Conservation (phyloP, 805 yeast genomes). For the Nakazawaea wyomingensis region DNA sequence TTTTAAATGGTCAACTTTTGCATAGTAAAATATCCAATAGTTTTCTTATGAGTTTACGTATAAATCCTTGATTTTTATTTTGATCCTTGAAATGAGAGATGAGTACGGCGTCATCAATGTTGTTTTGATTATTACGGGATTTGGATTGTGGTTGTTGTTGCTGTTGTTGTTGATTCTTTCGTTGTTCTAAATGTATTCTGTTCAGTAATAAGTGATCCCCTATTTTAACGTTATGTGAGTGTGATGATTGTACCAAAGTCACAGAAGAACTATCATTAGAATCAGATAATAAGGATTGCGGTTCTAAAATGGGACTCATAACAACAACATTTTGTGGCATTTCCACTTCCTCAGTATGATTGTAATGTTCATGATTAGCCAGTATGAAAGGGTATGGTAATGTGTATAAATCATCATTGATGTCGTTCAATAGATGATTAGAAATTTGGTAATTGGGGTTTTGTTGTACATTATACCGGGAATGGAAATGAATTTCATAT, state of each 20-base stretch:
- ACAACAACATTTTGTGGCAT: not conserved
- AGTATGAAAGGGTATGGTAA: not conserved
- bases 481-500: constrained; percentile 1
- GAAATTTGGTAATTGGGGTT: constrained; percentile 5
- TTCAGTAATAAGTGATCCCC: constrained; percentile 1
- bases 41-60: not conserved
- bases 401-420: constrained; percentile 5
- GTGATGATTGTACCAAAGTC: not conserved
- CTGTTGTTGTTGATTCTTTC: not conserved
- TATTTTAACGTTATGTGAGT: not conserved
- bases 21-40: not conserved
- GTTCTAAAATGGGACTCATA: not conserved
- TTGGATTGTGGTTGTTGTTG: not conserved
- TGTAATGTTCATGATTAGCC: not conserved
- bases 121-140: not conserved
- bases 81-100: not conserved
- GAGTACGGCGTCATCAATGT: not conserved
- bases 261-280: not conserved
- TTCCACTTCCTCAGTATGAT: not conserved
- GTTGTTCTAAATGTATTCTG: not conserved
- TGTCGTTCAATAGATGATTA: constrained; percentile 2
- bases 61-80: not conserved
- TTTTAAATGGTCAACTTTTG: constrained; percentile 11
- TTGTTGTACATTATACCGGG: not conserved
- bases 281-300: not conserved